Base-by-base conservation (phyloP, 306 rosid species). In the Lablab purpureus region DNA sequence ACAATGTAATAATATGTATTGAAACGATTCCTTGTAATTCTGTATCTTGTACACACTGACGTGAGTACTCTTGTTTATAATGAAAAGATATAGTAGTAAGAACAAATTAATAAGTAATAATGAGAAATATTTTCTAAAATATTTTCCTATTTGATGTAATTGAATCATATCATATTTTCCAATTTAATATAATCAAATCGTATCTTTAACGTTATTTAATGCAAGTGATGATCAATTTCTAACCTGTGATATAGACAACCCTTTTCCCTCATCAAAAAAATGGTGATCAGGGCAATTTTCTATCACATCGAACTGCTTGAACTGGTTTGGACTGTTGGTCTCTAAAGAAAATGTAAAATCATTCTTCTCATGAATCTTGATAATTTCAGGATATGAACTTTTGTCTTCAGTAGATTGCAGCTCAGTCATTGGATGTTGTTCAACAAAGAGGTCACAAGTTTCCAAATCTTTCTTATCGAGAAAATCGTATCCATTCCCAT, bases 231-330 rank as follows among this genome's bases (percentile, higher is more conserved):
- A 67, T 40, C 72, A 80, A 75, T 56, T 79, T 84, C 87, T 82
- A 63, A 93, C 99, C 98, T 92, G 97, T 11, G 89, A 88, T 27
- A 73, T 71, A 49, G 89, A 30, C 60, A 80, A 75, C 65, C 82
- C 89, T 79, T 85, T 84, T 51, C 85, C 77, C 23, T 88, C 75
- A 45, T 67, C 75, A 66, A 89, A 78, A 82, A 96, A 93, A 81
- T 90, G 88, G 78, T 96, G 97, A 85, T 93, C 99, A 17, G 79
- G 68, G 83, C 96, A 96, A 82, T 88, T 87, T 65, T 76, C 80
- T 72, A 84, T 75, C 59, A 96, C 82, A 76, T 90, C 96, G 82
- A 93, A 96, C 85, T 71, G 92, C 85, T 85, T 85, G 78, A 93
- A 90, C 76, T 68, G 88, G 59, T 87, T 75, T 41, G 85, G 78